phyloP scores from a whole-genome alignment of 768 basidiomycete species.

The Coprinopsis sp. region DNA sequence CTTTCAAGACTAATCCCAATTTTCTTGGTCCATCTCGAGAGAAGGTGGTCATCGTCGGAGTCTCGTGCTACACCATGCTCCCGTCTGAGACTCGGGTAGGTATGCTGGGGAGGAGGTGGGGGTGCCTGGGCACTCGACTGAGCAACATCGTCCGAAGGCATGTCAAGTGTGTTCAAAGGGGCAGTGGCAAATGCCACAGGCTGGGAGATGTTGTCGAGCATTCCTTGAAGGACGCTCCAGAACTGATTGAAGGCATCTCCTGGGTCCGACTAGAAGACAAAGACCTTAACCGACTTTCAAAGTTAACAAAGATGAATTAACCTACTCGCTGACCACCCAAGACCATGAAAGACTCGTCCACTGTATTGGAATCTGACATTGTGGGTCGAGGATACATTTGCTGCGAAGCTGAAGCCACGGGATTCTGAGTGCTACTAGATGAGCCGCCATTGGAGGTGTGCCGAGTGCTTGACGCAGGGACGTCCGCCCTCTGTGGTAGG shows the following conservation, averaged over 20 bases:
- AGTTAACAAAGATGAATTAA: constrained; percentile 10
- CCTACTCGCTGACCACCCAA: constrained; percentile 70
- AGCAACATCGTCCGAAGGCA: constrained; percentile 16
- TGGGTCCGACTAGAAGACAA: constrained; percentile 57
- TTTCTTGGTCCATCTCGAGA: constrained; percentile 50
- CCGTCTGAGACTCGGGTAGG: constrained; percentile 24
- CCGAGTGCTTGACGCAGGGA: constrained; percentile 24
- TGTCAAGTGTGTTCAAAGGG: constrained; percentile 52
- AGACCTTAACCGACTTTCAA: neutral
- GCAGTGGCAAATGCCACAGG: constrained; percentile 81
- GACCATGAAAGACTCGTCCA: constrained; percentile 88
- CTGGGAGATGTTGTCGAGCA: constrained; percentile 82
- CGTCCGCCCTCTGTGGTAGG: constrained; percentile 57
- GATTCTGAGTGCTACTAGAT: constrained; percentile 33
- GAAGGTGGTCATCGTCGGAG: constrained; percentile 52
- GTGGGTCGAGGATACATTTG: constrained; percentile 25
- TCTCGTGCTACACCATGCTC: neutral
- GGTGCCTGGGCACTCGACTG: constrained; percentile 21
- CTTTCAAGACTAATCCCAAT: constrained; percentile 40
- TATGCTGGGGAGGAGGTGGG: constrained; percentile 16
- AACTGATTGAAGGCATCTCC: constrained; percentile 86
- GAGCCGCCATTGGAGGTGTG: constrained; percentile 27
- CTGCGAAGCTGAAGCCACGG: constrained; percentile 26
- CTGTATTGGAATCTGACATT: constrained; percentile 58
- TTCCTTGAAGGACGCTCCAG: constrained; percentile 84